Evolutionary conservation across 805 yeast genomes (phyloP), one percentile per base, ranked within the genome.

Genomic region (Suhomyces vadensis): DNA sequence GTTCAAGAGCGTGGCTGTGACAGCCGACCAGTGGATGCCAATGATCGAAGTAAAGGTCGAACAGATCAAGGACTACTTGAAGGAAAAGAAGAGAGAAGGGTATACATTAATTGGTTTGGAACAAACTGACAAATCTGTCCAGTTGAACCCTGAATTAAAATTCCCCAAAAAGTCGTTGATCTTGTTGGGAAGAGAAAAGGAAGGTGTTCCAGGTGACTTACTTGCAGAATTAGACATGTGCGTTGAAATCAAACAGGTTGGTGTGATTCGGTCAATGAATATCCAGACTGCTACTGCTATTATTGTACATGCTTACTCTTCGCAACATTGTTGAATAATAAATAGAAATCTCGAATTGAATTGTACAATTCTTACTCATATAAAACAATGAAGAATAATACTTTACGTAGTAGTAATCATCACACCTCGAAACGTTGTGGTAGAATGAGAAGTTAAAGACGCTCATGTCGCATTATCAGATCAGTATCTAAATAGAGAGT

Each of bases 241-340:
- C 60, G 81, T 92, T 31, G 96, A 91, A 57, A 91, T 91, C 54
- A 87, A 89, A 58, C 98, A 91, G 60, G 83, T 81, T 31, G 98
- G 98, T 11, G 90, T 91, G 13, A 82, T 92, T 31, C 75, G 98
- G 53, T 90, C 97, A 1, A 91, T 91, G 98, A 91, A 91, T 58
- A 91, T 91, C 49, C 98, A 91, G 67, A 91, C 97, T 0, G 98
- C 97, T 1, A 83, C 97, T 0, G 98, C 97, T 0, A 90, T 91
- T 16, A 80, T 91, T 41, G 96, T 90, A 5, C 95, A 91, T 64
- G 94, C 97, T 0, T 91, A 92, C 56, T 82, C 95, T 1, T 61
- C 75, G 14, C 87, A 83, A 56, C 84, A 83, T 54, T 81, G 85
- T 58, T 77, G 49, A 48, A 16, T 8, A 14, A 19, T 11, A 4